Percentiles rank a stretch among this genome's conserved stretches.
Evolutionary conservation across 2,329 filamentous ascomycete species (phyloP).

Genomic region (Ophiognomonia clavigignenti-juglandacearum): DNA sequence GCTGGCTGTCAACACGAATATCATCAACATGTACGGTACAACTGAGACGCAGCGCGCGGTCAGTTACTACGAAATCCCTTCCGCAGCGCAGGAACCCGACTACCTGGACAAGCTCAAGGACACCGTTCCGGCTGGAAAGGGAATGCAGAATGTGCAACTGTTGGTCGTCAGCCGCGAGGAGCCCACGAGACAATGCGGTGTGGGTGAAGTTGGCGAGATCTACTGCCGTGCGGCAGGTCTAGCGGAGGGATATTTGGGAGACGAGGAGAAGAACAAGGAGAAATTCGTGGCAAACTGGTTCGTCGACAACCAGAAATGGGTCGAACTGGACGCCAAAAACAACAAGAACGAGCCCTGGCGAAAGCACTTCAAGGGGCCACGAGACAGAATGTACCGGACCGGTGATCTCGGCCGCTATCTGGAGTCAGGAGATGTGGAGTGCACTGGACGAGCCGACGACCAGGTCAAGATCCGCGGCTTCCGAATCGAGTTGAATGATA

Average conservation of each 20-base stretch:
- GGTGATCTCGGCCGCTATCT: slow-evolving; percentile 80
- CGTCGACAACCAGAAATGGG: slow-evolving; percentile 67
- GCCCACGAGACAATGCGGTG: slow-evolving; percentile 62
- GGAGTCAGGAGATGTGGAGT: slow-evolving; percentile 65
- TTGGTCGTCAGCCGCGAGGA: slow-evolving; percentile 72
- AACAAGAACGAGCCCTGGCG: slow-evolving; percentile 67
- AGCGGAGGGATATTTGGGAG: slow-evolving; percentile 57
- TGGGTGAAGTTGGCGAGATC: slow-evolving; percentile 82
- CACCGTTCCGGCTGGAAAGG: slow-evolving; percentile 75
- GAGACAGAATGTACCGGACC: slow-evolving; percentile 81
- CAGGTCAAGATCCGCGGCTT: slow-evolving; percentile 97
- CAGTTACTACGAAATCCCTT: slow-evolving; percentile 76
- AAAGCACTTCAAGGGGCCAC: slow-evolving; percentile 70
- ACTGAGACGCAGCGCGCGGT: slow-evolving; percentile 81
- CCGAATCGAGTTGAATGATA: slow-evolving; percentile 90
- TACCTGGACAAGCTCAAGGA: slow-evolving; percentile 48
- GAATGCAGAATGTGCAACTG: slow-evolving; percentile 86
- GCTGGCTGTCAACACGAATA: slow-evolving; percentile 68
- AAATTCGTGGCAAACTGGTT: slow-evolving; percentile 91
- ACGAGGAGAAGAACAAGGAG: slow-evolving; percentile 47
- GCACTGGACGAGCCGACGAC: slow-evolving; percentile 74
- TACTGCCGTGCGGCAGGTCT: slow-evolving; percentile 78
- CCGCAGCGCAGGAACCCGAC: slow-evolving; percentile 54
- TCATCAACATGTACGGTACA: slow-evolving; percentile 84
- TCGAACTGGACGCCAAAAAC: slow-evolving; percentile 54